These are phyloP conservation scores for Chrysochromulina parva DNA, from an alignment of 78 protist species.

Conservation along the genomic window DNA sequence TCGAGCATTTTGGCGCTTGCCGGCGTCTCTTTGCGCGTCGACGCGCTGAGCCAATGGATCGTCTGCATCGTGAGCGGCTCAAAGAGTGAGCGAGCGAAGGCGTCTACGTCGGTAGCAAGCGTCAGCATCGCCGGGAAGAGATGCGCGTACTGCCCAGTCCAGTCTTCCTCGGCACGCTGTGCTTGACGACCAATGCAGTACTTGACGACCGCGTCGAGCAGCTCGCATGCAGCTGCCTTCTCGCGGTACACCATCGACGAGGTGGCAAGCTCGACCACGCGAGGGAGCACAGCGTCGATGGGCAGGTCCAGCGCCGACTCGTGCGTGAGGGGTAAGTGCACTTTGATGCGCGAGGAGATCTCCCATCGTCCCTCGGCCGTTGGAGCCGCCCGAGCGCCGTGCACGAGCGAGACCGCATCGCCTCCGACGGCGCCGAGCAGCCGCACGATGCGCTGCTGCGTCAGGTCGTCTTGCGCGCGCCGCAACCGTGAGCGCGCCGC, in stretches of 20 bases:
- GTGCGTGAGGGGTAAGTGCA: not conserved
- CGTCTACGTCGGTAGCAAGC: conserved; percentile 9
- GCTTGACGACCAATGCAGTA: not conserved
- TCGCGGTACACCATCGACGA: not conserved
- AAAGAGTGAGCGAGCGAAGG: not conserved
- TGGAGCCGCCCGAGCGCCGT: not conserved
- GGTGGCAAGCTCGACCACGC: conserved; percentile 2
- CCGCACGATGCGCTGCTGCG: not conserved
- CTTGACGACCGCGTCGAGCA: not conserved
- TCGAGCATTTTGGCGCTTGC: not conserved
- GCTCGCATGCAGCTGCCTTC: conserved; percentile 9
- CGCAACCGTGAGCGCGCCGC: not conserved
- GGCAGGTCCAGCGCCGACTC: not conserved
- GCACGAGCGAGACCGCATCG: not conserved
- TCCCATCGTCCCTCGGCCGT: not conserved
- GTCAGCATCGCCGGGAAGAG: not conserved
- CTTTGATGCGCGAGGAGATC: not conserved
- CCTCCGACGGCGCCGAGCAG: not conserved
- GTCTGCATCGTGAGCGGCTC: not conserved
- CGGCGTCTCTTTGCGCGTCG: not conserved
- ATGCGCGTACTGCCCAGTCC: too few relatives aligned
- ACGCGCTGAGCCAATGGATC: not conserved
- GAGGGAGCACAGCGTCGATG: not conserved
- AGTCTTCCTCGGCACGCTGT: not conserved
- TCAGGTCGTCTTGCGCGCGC: not conserved